phyloP scores from a whole-genome alignment of 352 stramenopile species.

The Phytophthora nicotianae region DNA sequence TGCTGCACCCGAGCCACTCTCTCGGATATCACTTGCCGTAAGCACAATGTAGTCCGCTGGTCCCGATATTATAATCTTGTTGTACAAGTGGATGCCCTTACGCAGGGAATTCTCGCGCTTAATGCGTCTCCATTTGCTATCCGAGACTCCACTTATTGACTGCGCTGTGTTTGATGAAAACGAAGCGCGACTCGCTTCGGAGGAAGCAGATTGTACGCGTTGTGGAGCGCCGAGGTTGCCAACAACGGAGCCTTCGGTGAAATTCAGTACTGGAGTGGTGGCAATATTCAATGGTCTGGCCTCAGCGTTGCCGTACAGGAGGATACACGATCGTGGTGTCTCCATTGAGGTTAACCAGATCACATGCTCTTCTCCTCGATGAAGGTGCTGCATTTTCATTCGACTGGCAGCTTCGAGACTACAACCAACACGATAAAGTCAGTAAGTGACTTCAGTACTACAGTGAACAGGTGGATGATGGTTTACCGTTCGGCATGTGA shows the following conservation, averaged over 20 bases:
- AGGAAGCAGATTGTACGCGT: not conserved
- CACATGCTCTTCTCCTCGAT: conserved; percentile 42
- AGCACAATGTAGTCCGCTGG: conserved; percentile 53
- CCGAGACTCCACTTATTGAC: conserved; percentile 5
- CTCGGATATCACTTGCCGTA: conserved; percentile 38
- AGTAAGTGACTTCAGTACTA: not conserved
- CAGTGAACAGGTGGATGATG: not conserved
- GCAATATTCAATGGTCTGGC: conserved; percentile 41
- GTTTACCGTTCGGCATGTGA: conserved; percentile 39
- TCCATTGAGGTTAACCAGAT: conserved; percentile 49
- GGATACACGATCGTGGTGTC: conserved; percentile 39
- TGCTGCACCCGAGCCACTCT: conserved; percentile 34
- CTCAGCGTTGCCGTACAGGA: conserved; percentile 48
- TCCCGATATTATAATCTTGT: conserved; percentile 38
- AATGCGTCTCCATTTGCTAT: conserved; percentile 42
- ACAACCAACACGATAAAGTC: not conserved
- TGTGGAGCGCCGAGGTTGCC: conserved; percentile 37
- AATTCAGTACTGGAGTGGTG: conserved; percentile 33
- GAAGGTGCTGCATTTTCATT: conserved; percentile 47
- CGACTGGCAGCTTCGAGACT: conserved; percentile 43
- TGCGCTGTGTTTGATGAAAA: conserved; percentile 5
- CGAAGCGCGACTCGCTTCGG: conserved; percentile 1
- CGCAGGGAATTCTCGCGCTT: conserved; percentile 48
- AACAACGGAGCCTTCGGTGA: conserved; percentile 47
- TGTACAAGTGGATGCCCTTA: conserved; percentile 41